A percentile compares a stretch with the other conserved stretches of the same genome.
Conservation (phyloP, 495 filamentous ascomycete species). For the Friedmanniomyces simplex region DNA sequence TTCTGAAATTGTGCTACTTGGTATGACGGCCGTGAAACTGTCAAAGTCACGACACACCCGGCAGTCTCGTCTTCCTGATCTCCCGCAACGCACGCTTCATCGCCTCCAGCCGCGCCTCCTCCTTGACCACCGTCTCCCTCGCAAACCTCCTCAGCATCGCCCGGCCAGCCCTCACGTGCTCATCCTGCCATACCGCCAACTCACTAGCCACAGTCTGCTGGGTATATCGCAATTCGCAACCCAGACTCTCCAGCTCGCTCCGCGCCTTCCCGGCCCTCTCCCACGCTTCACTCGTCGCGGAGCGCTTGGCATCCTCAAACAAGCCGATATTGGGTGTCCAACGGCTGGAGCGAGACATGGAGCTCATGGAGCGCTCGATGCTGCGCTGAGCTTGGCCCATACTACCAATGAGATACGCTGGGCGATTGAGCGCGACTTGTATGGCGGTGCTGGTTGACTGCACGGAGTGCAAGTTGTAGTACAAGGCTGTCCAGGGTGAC, state of each 20-base stretch:
- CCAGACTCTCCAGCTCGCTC: constrained; percentile 53
- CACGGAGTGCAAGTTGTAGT: constrained; percentile 62
- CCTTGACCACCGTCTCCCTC: constrained; percentile 62
- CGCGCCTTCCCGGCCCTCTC: constrained; percentile 57
- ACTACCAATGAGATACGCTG: constrained; percentile 60
- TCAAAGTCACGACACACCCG: neutral
- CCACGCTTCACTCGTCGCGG: constrained; percentile 67
- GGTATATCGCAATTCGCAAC: constrained; percentile 76
- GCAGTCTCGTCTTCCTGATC: constrained; percentile 14
- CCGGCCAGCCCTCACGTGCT: constrained; percentile 65
- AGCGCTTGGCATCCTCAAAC: constrained; percentile 79
- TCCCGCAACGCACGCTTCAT: constrained; percentile 65
- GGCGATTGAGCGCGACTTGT: constrained; percentile 69
- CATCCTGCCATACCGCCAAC: constrained; percentile 85
- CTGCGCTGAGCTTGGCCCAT: constrained; percentile 53
- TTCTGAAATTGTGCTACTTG: neutral
- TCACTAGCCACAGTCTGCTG: constrained; percentile 88
- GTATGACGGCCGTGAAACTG: neutral
- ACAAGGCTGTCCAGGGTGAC: constrained; percentile 63
- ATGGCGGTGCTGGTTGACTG: constrained; percentile 72
- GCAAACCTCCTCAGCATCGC: constrained; percentile 67
- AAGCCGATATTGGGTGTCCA: constrained; percentile 60
- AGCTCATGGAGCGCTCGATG: constrained; percentile 63
- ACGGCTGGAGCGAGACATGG: constrained; percentile 58
- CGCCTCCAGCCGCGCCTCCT: constrained; percentile 68